These are phyloP conservation scores for Nakazawaea laoshanensis DNA, from an alignment of 805 yeast genomes.

Conservation along the genomic window DNA sequence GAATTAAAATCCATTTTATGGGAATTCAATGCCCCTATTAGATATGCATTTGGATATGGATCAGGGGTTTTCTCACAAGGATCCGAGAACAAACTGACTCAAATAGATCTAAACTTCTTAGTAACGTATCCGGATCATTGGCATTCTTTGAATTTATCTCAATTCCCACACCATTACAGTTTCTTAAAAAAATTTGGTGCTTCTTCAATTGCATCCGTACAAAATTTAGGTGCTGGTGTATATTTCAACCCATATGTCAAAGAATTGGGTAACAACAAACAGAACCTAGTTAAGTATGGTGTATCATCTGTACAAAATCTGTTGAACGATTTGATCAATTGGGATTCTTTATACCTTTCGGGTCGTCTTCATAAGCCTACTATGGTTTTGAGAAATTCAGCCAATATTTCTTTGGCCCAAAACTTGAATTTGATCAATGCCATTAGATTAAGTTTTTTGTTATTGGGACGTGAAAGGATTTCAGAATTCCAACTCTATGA, in stretches of 20 bases:
- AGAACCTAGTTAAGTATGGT: slow-evolving; percentile 68
- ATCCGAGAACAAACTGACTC: slow-evolving; percentile 30
- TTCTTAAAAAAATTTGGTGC: slow-evolving; percentile 53
- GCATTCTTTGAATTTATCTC: slow-evolving; percentile 65
- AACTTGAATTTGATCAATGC: slow-evolving; percentile 76
- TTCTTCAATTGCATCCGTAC: slow-evolving; percentile 45
- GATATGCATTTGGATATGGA: slow-evolving; percentile 88
- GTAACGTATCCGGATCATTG: slow-evolving; percentile 70
- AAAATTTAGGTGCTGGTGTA: slow-evolving; percentile 77
- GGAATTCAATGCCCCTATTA: slow-evolving; percentile 62
- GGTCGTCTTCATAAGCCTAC: slow-evolving; percentile 96
- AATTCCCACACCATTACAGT: slow-evolving; percentile 74
- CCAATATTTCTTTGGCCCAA: slow-evolving; percentile 55
- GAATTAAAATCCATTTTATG: slow-evolving; percentile 41
- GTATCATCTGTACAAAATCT: slow-evolving; percentile 59
- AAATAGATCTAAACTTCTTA: slow-evolving; percentile 78
- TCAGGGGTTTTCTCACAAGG: slow-evolving; percentile 87
- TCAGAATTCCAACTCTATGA: slow-evolving; percentile 58
- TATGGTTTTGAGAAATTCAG: slow-evolving; percentile 57
- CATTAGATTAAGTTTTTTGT: slow-evolving; percentile 54
- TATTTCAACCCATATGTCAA: slow-evolving; percentile 88
- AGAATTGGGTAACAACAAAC: slow-evolving; percentile 33
- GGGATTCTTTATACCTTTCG: slow-evolving; percentile 83
- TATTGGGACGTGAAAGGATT: slow-evolving; percentile 30
- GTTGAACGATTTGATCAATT: slow-evolving; percentile 63